Base-by-base conservation (phyloP, 306 rosid genomes). In the Albizia julibrissin region DNA sequence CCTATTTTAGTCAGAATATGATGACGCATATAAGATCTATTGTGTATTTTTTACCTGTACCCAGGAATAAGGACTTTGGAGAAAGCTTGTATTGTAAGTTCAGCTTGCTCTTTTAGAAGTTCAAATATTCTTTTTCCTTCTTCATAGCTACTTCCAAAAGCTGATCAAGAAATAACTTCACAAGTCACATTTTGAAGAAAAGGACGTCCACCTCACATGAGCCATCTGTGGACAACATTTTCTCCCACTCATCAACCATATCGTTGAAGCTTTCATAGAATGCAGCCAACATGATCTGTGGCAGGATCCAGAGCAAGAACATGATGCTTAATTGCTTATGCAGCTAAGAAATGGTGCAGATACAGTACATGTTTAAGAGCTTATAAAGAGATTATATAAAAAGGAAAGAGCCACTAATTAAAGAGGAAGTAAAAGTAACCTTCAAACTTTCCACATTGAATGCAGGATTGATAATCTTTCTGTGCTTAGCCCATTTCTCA, bases 401-500 rank as follows among this genome's bases (percentile, higher is more conserved):
- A 58, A 22, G 31, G 3, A 24, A n/a, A 22, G 31, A 59, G 29
- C 13, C 66, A 59, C 15, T n/a, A 37, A 37, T 37, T 37, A 0
- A 59, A 24, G 22, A 8, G 19, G 3, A 69, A 73, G 29, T 2
- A 29, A 31, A 33, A 34, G 62, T 68, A 73, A 90, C 97, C 97
- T 93, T 91, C 46, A 90, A 34, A 59, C 88, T 90, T 75, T 90
- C 91, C 0, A 76, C 5, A 47, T 81, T 85, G 77, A 91, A 91
- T 52, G 92, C 88, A 16, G 89, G 92, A 54, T 84, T 88, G 75
- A 91, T 83, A 21, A 89, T 77, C 73, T 75, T 89, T 70, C 90
- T 81, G 78, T 85, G 91, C 76, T 74, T 91, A 59, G 84, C 81
- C 95, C 93, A 92, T 67, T 92, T 91, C 22, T 88, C 87, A 54